Evolutionary conservation across 441 rosid genomes (phyloP).

Genomic region (Eutrema salsugineum): DNA sequence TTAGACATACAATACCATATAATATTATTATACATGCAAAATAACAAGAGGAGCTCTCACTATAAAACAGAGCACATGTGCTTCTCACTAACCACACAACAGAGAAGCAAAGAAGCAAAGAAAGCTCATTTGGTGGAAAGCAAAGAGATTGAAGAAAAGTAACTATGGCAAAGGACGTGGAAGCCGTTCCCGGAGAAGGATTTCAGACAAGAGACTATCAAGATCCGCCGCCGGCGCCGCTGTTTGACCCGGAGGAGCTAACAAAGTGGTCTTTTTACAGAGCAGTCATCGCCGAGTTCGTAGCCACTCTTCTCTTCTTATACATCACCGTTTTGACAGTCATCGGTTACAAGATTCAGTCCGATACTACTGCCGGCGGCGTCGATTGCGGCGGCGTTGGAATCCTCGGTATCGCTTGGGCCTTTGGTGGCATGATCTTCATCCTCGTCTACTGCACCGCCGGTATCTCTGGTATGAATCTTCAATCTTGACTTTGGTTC

Average conservation of each 20-base stretch:
- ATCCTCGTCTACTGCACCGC: constrained; percentile 45
- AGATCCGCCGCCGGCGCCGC: constrained; percentile 40
- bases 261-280: constrained; percentile 43
- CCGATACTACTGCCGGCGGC: constrained; percentile 15
- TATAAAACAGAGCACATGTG: constrained; percentile 25
- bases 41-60: constrained; percentile 12
- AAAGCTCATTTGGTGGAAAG: neutral
- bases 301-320: constrained; percentile 41
- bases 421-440: constrained; percentile 42
- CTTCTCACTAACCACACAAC: constrained; percentile 27
- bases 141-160: neutral
- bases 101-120: constrained; percentile 21
- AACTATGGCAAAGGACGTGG: constrained; percentile 26
- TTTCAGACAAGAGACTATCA: constrained; percentile 40
- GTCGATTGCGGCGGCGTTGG: constrained; percentile 38
- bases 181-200: constrained; percentile 25
- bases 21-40: neutral
- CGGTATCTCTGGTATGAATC: constrained; percentile 39
- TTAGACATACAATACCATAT: neutral
- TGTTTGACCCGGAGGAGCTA: constrained; percentile 32
- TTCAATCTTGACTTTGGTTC: neutral
- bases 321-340: constrained; percentile 36
- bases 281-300: constrained; percentile 41
- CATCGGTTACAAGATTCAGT: constrained; percentile 31
- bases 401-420: constrained; percentile 41